A percentile compares a stretch with the other conserved stretches of the same genome.
These are phyloP conservation scores for Torulaspora quercuum DNA, from an alignment of 805 yeast genomes.

Conservation along the genomic window DNA sequence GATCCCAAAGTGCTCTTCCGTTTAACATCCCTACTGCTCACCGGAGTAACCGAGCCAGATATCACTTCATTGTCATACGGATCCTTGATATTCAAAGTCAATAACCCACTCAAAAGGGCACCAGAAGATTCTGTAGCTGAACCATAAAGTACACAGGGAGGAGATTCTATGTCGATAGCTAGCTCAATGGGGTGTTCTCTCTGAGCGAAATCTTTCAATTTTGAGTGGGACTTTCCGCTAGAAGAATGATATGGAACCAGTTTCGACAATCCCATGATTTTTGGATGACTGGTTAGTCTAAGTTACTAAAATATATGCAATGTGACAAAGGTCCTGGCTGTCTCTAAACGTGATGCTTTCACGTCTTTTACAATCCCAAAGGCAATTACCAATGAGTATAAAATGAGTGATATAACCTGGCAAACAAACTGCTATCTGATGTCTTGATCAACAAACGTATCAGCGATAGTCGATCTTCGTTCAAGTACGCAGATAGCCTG, in stretches of 20 bases:
- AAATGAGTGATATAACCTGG: no score
- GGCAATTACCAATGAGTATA: no score
- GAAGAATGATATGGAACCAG: conserved; percentile 14
- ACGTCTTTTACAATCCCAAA: no score
- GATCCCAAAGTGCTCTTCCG: conserved; percentile 19
- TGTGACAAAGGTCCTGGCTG: no score
- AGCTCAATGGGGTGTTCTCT: conserved; percentile 43
- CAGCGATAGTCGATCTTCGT: no score
- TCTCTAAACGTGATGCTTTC: no score
- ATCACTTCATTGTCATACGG: conserved; percentile 21
- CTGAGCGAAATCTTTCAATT: conserved; percentile 8
- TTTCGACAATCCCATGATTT: conserved; percentile 23
- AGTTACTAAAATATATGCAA: no score
- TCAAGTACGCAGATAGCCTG: no score
- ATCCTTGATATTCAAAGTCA: conserved; percentile 53
- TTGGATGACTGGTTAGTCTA: no score
- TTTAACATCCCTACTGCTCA: conserved; percentile 17
- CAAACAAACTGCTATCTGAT: no score
- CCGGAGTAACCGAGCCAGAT: conserved; percentile 20
- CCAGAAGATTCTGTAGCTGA: conserved; percentile 76
- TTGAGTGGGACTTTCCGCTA: conserved; percentile 9
- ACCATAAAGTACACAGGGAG: conserved; percentile 87
- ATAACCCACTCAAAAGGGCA: conserved; percentile 75
- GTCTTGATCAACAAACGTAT: no score
- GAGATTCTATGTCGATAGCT: conserved; percentile 72